Conservation (phyloP, 805 yeast genomes). For the Maudiozyma pseudohumilis region DNA sequence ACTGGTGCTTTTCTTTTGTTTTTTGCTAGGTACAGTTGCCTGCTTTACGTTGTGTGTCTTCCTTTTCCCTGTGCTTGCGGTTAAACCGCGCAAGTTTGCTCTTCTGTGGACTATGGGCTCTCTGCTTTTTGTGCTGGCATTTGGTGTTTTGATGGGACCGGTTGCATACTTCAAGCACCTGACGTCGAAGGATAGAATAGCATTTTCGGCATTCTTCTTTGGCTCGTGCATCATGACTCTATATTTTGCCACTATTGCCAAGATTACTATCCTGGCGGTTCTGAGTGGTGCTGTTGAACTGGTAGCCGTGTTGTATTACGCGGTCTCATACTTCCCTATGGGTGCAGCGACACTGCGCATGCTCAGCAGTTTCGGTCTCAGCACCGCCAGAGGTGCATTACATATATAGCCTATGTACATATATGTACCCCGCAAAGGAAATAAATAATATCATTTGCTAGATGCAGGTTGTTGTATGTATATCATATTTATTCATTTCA, state of each 20-base stretch:
- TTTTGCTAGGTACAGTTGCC: constrained; percentile 64
- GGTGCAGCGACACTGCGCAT: constrained; percentile 70
- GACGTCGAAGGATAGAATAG: constrained; percentile 61
- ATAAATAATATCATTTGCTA: not conserved
- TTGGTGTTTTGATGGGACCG: constrained; percentile 91
- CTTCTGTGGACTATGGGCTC: constrained; percentile 88
- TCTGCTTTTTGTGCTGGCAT: constrained; percentile 72
- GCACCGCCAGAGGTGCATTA: constrained; percentile 38
- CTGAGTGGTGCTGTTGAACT: constrained; percentile 68
- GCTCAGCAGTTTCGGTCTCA: constrained; percentile 46
- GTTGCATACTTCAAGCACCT: constrained; percentile 67
- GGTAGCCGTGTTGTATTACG: constrained; percentile 81
- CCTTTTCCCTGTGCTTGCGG: constrained; percentile 78
- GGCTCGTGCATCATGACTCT: constrained; percentile 71
- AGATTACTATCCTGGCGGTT: constrained; percentile 66
- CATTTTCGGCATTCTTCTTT: constrained; percentile 73
- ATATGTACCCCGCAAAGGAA: no score
- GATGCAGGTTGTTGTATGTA: not conserved
- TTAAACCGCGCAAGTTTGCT: constrained; percentile 88
- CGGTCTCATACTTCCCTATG: constrained; percentile 89
- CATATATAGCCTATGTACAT: constrained; percentile 19
- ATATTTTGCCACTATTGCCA: constrained; percentile 58
- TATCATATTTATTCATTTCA: no score
- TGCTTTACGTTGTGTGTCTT: constrained; percentile 78
- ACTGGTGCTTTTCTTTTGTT: constrained; percentile 63